Evolutionary conservation across 2,329 filamentous ascomycete species (phyloP).

Genomic region (Furcasterigmium sp.): DNA sequence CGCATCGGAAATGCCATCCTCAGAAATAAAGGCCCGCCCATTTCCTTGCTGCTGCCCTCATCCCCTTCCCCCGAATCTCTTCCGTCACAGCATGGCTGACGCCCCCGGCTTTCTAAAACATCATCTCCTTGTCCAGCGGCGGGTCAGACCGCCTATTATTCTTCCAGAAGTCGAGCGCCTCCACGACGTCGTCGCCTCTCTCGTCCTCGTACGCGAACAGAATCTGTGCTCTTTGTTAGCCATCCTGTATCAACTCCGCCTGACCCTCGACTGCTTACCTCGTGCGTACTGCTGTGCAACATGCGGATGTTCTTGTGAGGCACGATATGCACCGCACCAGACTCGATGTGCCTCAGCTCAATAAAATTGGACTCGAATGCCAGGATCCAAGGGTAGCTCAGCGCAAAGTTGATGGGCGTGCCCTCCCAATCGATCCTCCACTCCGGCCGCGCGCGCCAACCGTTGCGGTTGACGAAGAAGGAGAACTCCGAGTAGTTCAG

Average conservation of each 20-base stretch:
- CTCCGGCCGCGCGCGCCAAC: constrained; percentile 91
- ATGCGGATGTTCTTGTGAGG: constrained; percentile 96
- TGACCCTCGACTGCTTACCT: constrained; percentile 54
- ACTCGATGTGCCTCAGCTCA: constrained; percentile 93
- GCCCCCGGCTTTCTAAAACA: not conserved
- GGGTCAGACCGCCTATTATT: constrained; percentile 48
- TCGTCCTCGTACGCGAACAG: constrained; percentile 98
- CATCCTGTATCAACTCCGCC: not conserved
- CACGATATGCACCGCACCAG: constrained; percentile 89
- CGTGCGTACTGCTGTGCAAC: constrained; percentile 93
- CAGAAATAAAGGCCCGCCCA: not conserved
- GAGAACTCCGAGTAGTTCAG: constrained; percentile 98
- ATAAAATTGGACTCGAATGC: constrained; percentile 98
- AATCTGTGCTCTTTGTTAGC: constrained; percentile 56
- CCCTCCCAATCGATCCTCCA: constrained; percentile 99
- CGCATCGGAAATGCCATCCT: not conserved
- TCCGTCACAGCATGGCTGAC: not conserved
- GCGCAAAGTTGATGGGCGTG: constrained; percentile 82
- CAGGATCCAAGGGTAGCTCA: constrained; percentile 94
- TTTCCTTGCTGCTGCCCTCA: not conserved
- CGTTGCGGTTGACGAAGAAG: constrained; percentile 98
- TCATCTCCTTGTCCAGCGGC: constrained; percentile 8
- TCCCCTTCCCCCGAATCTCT: too few relatives aligned
- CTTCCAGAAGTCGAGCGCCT: constrained; percentile 96
- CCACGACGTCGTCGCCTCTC: constrained; percentile 84